phyloP scores from a whole-genome alignment of 179 eudicot genomes.

The Spergularia azorica region DNA sequence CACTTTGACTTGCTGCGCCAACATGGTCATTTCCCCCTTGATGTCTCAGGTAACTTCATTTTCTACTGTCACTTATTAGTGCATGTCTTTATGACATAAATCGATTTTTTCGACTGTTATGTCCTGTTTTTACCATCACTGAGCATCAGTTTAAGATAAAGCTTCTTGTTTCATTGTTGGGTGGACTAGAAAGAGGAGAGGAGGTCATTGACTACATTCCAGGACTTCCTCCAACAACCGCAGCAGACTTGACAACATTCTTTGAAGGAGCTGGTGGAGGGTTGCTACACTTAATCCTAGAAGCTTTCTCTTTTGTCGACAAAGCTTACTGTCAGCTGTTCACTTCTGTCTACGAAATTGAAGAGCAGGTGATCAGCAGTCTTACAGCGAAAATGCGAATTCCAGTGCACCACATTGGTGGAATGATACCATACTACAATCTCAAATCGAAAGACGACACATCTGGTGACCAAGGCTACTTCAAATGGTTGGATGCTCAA shows the following conservation, averaged over 20 bases:
- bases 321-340: slow-evolving; percentile 49
- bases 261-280: slow-evolving; percentile 29
- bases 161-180: neutral
- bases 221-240: slow-evolving; percentile 46
- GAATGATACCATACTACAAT: slow-evolving; percentile 41
- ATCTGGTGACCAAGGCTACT: slow-evolving; percentile 18
- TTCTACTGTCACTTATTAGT: too few species aligned
- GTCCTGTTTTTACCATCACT: too few species aligned
- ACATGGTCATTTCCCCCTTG: slow-evolving; percentile 38
- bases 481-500: slow-evolving; percentile 58
- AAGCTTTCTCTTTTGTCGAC: slow-evolving; percentile 25
- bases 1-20: slow-evolving; percentile 41
- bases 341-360: slow-evolving; percentile 53
- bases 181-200: slow-evolving; percentile 30
- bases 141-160: too few species aligned
- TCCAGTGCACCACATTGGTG: slow-evolving; percentile 45
- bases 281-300: neutral
- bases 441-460: neutral
- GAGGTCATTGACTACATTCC: slow-evolving; percentile 54
- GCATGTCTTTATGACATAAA: neutral
- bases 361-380: slow-evolving; percentile 37
- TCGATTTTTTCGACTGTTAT: neutral
- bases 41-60: slow-evolving; percentile 38
- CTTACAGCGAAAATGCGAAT: slow-evolving; percentile 30
- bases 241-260: slow-evolving; percentile 42